phyloP scores from a whole-genome alignment of 768 basidiomycete species.

The Rhodotorula babjevae region DNA sequence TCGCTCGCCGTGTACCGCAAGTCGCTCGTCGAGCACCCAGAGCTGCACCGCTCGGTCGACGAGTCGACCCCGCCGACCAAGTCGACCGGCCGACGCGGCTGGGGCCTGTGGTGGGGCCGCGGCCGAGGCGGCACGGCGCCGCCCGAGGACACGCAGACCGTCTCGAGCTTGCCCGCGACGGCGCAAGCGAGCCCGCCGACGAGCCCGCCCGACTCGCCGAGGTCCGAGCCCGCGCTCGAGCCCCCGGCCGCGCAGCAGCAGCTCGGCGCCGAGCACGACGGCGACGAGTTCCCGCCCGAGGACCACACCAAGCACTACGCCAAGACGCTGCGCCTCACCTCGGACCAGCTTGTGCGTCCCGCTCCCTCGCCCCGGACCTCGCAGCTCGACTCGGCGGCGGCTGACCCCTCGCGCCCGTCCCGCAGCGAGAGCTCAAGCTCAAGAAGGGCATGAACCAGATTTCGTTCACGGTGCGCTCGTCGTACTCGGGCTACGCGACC shows the following conservation, averaged over 20 bases:
- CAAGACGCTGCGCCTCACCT: constrained; percentile 86
- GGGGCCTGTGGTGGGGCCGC: constrained; percentile 63
- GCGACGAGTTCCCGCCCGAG: constrained; percentile 25
- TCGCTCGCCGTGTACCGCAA: constrained; percentile 67
- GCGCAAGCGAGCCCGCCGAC: constrained; percentile 26
- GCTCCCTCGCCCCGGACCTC: constrained; percentile 12
- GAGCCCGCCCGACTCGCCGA: constrained; percentile 41
- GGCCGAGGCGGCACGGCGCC: constrained; percentile 45
- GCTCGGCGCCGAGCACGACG: neutral
- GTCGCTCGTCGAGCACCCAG: constrained; percentile 44
- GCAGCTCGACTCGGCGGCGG: neutral
- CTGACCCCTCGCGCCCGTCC: neutral
- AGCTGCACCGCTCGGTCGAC: constrained; percentile 22
- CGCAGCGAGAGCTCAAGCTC: constrained; percentile 74
- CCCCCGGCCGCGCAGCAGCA: neutral
- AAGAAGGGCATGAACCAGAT: constrained; percentile 84
- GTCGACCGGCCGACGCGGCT: constrained; percentile 18
- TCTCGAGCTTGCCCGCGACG: constrained; percentile 8
- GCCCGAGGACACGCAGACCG: neutral
- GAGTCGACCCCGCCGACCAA: neutral
- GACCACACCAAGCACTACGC: constrained; percentile 59
- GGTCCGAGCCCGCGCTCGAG: constrained; percentile 1
- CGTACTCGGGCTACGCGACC: constrained; percentile 64
- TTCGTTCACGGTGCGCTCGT: constrained; percentile 83
- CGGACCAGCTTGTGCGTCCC: constrained; percentile 75